These are phyloP conservation scores for Taphrina wiesneri DNA, from an alignment of 1,139 yeast genomes.

Conservation along the genomic window DNA sequence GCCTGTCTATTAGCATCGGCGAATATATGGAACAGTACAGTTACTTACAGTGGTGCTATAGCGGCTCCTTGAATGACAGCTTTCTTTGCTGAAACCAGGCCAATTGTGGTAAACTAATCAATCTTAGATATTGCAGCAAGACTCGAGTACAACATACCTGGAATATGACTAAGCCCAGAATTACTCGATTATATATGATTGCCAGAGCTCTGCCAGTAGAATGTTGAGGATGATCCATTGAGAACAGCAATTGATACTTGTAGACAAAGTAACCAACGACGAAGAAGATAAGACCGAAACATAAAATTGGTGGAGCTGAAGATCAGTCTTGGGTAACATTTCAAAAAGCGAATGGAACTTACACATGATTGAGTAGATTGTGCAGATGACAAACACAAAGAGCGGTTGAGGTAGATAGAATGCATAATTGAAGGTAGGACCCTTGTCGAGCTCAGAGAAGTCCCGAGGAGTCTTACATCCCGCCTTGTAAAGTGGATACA, in stretches of 20 bases:
- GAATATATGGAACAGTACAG: not conserved
- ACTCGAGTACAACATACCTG: conserved; percentile 61
- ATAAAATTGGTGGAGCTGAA: conserved; percentile 66
- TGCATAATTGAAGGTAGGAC: conserved; percentile 80
- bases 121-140: not conserved
- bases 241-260: conserved; percentile 74
- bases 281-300: conserved; percentile 73
- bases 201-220: conserved; percentile 92
- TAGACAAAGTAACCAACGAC: conserved; percentile 72
- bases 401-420: conserved; percentile 79
- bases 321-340: conserved; percentile 71
- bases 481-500: conserved; percentile 54
- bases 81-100: conserved; percentile 21
- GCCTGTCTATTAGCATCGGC: conserved; percentile 43
- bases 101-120: conserved; percentile 18
- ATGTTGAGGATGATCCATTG: conserved; percentile 84
- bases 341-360: conserved; percentile 64
- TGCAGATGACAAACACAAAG: conserved; percentile 68
- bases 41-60: conserved; percentile 23
- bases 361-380: conserved; percentile 67
- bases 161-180: conserved; percentile 68
- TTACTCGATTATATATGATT: conserved; percentile 68
- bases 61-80: conserved; percentile 19
- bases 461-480: conserved; percentile 55
- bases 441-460: conserved; percentile 66